phyloP scores from a whole-genome alignment of 495 filamentous ascomycete species.

The Aspergillus biplanus region DNA sequence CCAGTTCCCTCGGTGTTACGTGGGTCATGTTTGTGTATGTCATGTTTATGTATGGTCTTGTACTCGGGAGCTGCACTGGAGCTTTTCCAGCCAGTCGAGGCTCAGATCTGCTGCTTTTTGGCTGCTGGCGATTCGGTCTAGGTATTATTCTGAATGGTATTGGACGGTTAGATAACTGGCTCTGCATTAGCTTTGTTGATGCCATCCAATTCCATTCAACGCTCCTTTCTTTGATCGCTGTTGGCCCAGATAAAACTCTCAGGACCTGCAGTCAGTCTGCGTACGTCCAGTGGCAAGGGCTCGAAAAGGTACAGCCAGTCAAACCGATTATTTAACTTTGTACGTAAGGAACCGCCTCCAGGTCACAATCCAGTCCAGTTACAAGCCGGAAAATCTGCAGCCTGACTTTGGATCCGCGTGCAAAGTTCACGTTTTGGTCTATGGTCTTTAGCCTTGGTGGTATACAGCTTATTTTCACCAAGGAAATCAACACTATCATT shows the following conservation, averaged over 20 bases:
- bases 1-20: background rate
- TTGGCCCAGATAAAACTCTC: constrained; percentile 1
- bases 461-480: no score
- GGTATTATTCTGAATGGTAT: constrained; percentile 15
- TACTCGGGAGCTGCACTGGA: constrained; percentile 9
- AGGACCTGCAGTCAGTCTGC: background rate
- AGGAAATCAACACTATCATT: no score
- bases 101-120: background rate
- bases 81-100: background rate
- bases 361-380: no score
- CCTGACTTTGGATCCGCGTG: no score
- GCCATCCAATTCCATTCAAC: background rate
- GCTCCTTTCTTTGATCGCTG: background rate
- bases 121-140: background rate
- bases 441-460: no score
- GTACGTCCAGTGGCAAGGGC: no score
- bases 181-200: constrained; percentile 2
- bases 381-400: no score
- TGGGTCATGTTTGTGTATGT: constrained; percentile 12
- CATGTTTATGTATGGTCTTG: constrained; percentile 18
- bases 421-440: no score
- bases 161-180: constrained; percentile 9
- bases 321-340: no score
- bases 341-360: no score
- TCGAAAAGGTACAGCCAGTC: no score